Base-by-base conservation (phyloP, 805 yeast genomes). In the Sungouiozyma intestinalis region DNA sequence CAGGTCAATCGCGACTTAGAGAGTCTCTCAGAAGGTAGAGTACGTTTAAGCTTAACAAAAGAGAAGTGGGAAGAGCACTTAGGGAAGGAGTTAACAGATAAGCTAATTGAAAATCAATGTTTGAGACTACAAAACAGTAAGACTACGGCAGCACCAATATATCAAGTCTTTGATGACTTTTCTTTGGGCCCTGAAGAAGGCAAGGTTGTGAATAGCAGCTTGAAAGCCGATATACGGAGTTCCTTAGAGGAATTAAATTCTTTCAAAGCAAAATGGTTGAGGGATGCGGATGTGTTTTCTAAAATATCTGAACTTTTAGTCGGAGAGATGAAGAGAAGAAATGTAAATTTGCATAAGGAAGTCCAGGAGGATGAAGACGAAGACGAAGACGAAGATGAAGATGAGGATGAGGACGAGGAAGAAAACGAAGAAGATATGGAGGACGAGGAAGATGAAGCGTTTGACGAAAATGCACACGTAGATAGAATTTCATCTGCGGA, bases 261-360 rank as follows among this genome's bases (percentile, higher is more conserved):
- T 3, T 58, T 55, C 34, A 58, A 57, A 36, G 44, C 45, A 6
- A 58, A 55, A 39, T 60, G 64, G 64, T 19, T 51, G 20, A 50
- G 57, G 24, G 60, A 58, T 48, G 62, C 61, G 3, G 53, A 53
- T 7, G 47, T 60, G 9, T 57, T 58, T 33, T 43, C 50, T 2
- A 55, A 52, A 33, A 50, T 60, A 16, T 48, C 58, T 0, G 45
- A 49, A 5, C 46, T 55, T 1, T 44, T 60, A 16, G 53, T 51
- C 31, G 60, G 51, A 14, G 63, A 57, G 41, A 43, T 58, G 31
- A 29, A 32, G 7, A 49, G 44, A 33, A 53, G 63, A 44, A 46
- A 52, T 36, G 33, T 48, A 16, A 40, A 46, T 32, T 36, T 41
- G 4, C 41, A 44, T 24, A 43, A 37, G 16, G 7, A n/a, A 16